A percentile compares a stretch with the other conserved stretches of the same genome.
Evolutionary conservation across 345 rosid genomes (phyloP).

Genomic region (Laguncularia racemosa): DNA sequence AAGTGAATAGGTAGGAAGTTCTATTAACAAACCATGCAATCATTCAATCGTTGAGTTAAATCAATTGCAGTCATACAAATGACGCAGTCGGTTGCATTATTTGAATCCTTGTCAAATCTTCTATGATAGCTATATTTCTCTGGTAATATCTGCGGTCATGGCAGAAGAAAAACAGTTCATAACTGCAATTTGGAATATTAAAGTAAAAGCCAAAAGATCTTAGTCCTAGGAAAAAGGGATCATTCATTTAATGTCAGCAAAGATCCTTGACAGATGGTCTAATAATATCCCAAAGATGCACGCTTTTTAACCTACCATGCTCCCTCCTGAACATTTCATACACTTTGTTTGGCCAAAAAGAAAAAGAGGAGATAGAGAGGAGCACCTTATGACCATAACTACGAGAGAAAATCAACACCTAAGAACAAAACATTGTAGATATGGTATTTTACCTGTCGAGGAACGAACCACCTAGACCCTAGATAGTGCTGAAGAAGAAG

Average conservation of each 20-base stretch:
- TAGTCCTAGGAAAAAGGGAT: no score
- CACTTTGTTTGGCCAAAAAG: no score
- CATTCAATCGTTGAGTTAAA: conserved; percentile 47
- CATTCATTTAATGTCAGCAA: no score
- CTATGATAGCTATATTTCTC: conserved; percentile 90
- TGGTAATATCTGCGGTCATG: conserved; percentile 64
- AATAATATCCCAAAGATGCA: no score
- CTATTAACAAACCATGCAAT: conserved; percentile 65
- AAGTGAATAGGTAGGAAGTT: not conserved
- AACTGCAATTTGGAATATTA: not conserved
- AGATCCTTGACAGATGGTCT: no score
- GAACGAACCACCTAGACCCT: conserved; percentile 95
- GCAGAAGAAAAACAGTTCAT: not conserved
- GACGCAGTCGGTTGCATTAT: conserved; percentile 67
- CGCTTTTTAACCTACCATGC: no score
- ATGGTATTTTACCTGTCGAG: conserved; percentile 66
- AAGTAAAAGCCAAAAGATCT: not conserved
- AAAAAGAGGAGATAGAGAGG: no score
- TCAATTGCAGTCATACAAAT: conserved; percentile 94
- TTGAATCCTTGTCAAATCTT: conserved; percentile 46
- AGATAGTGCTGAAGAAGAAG: conserved; percentile 94
- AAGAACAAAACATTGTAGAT: not conserved
- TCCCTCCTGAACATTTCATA: no score
- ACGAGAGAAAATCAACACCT: no score
- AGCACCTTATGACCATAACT: not conserved